A percentile compares a stretch with the other conserved stretches of the same genome.
phyloP scores from a whole-genome alignment of 352 stramenopile species.

The Globisporangium nunn region DNA sequence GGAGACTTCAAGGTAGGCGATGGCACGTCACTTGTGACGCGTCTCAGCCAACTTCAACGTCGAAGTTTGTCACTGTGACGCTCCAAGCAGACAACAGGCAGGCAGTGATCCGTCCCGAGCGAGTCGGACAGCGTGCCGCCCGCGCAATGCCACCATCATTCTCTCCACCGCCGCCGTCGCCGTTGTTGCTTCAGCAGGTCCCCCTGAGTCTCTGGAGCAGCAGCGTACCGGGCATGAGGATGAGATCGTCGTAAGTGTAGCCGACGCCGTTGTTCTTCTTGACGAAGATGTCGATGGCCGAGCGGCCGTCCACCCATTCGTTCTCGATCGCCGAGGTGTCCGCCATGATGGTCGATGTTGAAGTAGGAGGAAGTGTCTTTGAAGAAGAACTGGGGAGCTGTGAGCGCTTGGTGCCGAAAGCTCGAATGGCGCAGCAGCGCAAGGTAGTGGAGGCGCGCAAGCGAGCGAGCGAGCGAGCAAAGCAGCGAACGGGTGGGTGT shows the following conservation, averaged over 20 bases:
- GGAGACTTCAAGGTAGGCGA: too few species aligned
- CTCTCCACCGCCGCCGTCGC: neutral
- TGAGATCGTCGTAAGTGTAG: conserved; percentile 73
- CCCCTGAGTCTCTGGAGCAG: neutral
- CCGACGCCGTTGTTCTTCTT: conserved; percentile 77
- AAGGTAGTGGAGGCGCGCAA: too few species aligned
- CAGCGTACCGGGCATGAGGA: conserved; percentile 54
- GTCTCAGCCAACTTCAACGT: conserved; percentile 17
- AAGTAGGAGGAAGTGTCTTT: conserved; percentile 1
- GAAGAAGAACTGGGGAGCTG: neutral
- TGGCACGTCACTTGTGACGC: neutral
- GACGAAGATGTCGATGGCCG: conserved; percentile 80
- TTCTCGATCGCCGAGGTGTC: conserved; percentile 25
- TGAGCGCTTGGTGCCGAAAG: conserved; percentile 14
- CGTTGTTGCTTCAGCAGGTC: conserved; percentile 2
- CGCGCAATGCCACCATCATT: neutral
- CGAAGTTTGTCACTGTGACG: neutral
- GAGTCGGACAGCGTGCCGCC: neutral
- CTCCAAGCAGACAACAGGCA: too few species aligned
- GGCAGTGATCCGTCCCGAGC: neutral
- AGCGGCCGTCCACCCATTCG: conserved; percentile 64
- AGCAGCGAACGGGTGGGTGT: too few species aligned
- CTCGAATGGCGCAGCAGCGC: conserved; percentile 17
- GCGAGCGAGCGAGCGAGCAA: too few species aligned
- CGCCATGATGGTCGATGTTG: conserved; percentile 16